phyloP scores from a whole-genome alignment of 1,284 basidiomycete genomes.

The Moniliella sp. region DNA sequence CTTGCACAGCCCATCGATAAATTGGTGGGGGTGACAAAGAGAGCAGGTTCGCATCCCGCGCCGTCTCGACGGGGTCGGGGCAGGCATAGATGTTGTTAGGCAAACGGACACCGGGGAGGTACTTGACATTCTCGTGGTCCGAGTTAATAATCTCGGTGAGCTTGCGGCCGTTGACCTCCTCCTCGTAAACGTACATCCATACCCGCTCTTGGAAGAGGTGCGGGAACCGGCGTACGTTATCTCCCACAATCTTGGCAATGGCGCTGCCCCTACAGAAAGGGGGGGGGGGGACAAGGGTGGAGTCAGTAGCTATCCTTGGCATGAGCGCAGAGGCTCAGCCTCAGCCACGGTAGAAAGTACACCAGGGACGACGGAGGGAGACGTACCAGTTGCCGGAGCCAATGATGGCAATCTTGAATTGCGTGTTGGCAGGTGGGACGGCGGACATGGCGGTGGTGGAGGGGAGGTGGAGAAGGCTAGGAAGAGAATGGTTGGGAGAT shows the following conservation, averaged over 20 bases:
- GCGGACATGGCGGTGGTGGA: too few relatives aligned
- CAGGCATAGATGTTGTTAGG: conserved; percentile 41
- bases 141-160: conserved; percentile 41
- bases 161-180: conserved; percentile 36
- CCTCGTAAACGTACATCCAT: conserved; percentile 28
- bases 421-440: too few relatives aligned
- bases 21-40: conserved; percentile 16
- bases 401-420: conserved; percentile 42
- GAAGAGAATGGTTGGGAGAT: too few relatives aligned
- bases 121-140: conserved; percentile 41
- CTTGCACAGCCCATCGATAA: conserved; percentile 29
- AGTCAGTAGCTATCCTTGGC: too few relatives aligned
- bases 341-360: too few relatives aligned
- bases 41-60: conserved; percentile 40
- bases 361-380: background rate
- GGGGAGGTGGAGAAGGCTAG: too few relatives aligned
- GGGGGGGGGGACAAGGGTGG: background rate
- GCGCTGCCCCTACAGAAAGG: conserved; percentile 38
- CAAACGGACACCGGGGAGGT: conserved; percentile 39
- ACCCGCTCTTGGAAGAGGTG: conserved; percentile 29
- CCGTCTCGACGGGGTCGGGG: conserved; percentile 38
- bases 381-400: conserved; percentile 36
- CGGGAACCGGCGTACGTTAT: conserved; percentile 36
- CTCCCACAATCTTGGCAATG: conserved; percentile 40
- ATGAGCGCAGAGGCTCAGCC: too few relatives aligned